These are phyloP conservation scores for Letharia lupina DNA, from an alignment of 495 filamentous ascomycete genomes.

Conservation along the genomic window DNA sequence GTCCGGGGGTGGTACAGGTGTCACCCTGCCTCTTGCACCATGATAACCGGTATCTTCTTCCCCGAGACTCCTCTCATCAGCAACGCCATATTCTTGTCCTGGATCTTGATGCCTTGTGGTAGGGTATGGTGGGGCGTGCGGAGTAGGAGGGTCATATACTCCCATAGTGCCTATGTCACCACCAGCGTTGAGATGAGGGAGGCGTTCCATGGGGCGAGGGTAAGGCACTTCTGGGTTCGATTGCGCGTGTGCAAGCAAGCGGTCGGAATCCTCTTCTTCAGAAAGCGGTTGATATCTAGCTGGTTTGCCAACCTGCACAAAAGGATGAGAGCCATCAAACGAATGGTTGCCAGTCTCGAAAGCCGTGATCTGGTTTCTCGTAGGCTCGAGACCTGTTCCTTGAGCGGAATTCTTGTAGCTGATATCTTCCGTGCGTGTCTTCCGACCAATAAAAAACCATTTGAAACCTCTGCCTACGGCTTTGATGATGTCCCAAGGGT, in stretches of 20 bases:
- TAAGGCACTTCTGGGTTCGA: conserved; percentile 8
- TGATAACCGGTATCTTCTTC: conserved; percentile 20
- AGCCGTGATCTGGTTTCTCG: conserved; percentile 21
- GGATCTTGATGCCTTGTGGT: not conserved
- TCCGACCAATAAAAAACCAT: conserved; percentile 72
- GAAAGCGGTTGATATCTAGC: conserved; percentile 14
- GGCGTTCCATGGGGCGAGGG: conserved; percentile 22
- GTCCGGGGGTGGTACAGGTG: conserved; percentile 19
- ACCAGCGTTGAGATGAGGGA: conserved; percentile 11
- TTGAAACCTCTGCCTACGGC: conserved; percentile 65
- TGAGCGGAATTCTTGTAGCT: conserved; percentile 35
- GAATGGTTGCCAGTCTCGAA: conserved; percentile 15
- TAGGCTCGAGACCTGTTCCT: conserved; percentile 19
- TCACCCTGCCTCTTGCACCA: conserved; percentile 6
- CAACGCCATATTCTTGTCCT: not conserved
- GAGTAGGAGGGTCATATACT: conserved; percentile 17
- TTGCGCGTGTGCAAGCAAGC: conserved; percentile 15
- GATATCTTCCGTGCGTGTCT: conserved; percentile 43
- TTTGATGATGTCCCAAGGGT: conserved; percentile 77
- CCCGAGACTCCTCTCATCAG: conserved; percentile 12
- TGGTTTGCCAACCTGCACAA: conserved; percentile 10
- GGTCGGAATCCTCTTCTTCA: conserved; percentile 18
- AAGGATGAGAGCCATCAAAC: conserved; percentile 11
- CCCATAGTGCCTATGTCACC: conserved; percentile 15
- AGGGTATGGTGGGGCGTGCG: not conserved